Evolutionary conservation across 2,329 filamentous ascomycete species (phyloP).

Genomic region (Xylaria sp.): DNA sequence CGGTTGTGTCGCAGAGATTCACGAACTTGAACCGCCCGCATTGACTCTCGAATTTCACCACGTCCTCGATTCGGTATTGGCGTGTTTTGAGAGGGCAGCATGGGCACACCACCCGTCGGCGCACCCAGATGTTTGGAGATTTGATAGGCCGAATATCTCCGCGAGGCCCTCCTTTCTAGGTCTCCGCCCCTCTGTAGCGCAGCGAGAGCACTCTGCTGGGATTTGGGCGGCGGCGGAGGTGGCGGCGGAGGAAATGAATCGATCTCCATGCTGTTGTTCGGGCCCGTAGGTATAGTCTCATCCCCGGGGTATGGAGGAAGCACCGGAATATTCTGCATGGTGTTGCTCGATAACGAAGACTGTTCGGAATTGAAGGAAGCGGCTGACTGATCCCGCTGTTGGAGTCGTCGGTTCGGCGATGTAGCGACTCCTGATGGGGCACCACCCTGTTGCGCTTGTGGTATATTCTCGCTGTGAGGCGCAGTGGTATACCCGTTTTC

Average conservation of each 20-base stretch:
- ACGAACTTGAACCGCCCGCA: conserved; percentile 66
- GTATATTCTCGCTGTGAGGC: conserved; percentile 39
- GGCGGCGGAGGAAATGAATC: conserved; percentile 74
- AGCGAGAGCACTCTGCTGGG: conserved; percentile 86
- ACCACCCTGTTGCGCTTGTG: conserved; percentile 23
- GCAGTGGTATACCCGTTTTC: conserved; percentile 54
- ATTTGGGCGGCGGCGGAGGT: conserved; percentile 78
- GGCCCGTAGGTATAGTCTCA: conserved; percentile 53
- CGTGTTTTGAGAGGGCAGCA: conserved; percentile 81
- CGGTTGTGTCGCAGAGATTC: conserved; percentile 54
- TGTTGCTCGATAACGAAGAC: conserved; percentile 72
- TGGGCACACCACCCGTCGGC: conserved; percentile 79
- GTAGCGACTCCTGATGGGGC: conserved; percentile 34
- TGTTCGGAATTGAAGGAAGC: conserved; percentile 58
- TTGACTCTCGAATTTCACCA: conserved; percentile 77
- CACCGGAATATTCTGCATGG: conserved; percentile 76
- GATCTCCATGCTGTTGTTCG: conserved; percentile 55
- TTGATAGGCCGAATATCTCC: conserved; percentile 94
- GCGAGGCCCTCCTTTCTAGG: conserved; percentile 86
- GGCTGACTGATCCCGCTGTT: conserved; percentile 55
- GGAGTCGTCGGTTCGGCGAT: conserved; percentile 54
- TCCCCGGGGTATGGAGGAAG: conserved; percentile 72
- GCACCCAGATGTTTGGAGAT: conserved; percentile 91
- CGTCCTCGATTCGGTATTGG: conserved; percentile 84
- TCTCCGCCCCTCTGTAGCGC: conserved; percentile 91